Evolutionary conservation across 2,329 filamentous ascomycete species (phyloP).

Genomic region (Colletotrichum cordylinicola): DNA sequence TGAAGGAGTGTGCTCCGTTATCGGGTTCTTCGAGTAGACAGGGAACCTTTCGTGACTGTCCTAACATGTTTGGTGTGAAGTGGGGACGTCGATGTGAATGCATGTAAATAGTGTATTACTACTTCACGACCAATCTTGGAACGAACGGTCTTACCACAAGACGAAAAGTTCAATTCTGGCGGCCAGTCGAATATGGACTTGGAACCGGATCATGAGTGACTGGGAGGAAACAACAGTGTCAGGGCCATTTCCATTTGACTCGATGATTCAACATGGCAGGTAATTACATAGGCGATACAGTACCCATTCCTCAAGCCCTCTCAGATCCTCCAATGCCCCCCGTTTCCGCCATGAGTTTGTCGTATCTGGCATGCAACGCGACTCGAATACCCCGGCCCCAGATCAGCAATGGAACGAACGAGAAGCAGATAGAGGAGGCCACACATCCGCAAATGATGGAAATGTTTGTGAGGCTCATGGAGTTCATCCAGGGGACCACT

Average conservation of each 20-base stretch:
- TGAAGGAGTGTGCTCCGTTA: not conserved
- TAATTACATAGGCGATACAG: rapidly evolving
- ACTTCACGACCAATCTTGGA: not conserved
- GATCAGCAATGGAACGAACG: not conserved
- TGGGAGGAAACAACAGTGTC: not conserved
- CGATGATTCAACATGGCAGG: not conserved
- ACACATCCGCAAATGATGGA: not conserved
- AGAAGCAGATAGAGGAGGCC: not conserved
- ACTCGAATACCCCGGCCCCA: not conserved
- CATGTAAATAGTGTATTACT: not conserved
- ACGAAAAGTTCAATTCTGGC: not conserved
- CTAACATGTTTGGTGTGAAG: rapidly evolving
- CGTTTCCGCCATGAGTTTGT: not conserved
- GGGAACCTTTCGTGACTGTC: not conserved
- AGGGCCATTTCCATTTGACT: rapidly evolving
- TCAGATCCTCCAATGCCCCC: not conserved
- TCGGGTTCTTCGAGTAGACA: not conserved
- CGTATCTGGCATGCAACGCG: not conserved
- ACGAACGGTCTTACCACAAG: not conserved
- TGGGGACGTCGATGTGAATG: not conserved
- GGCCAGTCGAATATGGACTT: not conserved
- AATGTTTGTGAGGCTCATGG: not conserved
- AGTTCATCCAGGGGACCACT: not conserved
- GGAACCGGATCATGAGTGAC: no score
- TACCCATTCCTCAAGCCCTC: not conserved